phyloP scores from a whole-genome alignment of 2,329 filamentous ascomycete genomes.

The Calonectria ilicicola region DNA sequence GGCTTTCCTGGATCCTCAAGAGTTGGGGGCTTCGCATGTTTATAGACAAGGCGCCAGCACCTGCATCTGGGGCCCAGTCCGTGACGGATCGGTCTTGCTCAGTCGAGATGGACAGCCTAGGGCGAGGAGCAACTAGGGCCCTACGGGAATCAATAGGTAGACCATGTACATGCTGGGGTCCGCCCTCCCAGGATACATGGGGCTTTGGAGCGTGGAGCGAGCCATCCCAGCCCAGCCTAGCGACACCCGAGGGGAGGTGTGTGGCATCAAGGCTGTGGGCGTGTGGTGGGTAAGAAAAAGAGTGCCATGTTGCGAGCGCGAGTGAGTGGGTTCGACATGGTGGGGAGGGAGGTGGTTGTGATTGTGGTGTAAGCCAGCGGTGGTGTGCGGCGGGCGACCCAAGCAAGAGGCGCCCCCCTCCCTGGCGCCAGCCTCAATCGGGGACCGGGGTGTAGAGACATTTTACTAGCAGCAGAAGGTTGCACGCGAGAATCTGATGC shows the following conservation, averaged over 20 bases:
- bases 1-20: slow-evolving; percentile 32
- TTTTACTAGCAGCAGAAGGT: slow-evolving; percentile 26
- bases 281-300: slow-evolving; percentile 20
- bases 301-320: background rate
- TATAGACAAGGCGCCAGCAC: slow-evolving; percentile 44
- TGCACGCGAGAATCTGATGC: slow-evolving; percentile 32
- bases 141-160: slow-evolving; percentile 27
- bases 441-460: slow-evolving; percentile 28
- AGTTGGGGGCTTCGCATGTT: slow-evolving; percentile 41
- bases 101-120: slow-evolving; percentile 30
- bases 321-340: slow-evolving; percentile 6
- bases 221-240: slow-evolving; percentile 26
- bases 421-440: slow-evolving; percentile 30
- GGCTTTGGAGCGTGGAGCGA: slow-evolving; percentile 20
- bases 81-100: slow-evolving; percentile 40
- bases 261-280: slow-evolving; percentile 16
- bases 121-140: slow-evolving; percentile 31
- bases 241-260: slow-evolving; percentile 22
- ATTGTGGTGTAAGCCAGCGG: slow-evolving; percentile 1
- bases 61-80: slow-evolving; percentile 42
- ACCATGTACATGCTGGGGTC: slow-evolving; percentile 22
- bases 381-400: slow-evolving; percentile 16
- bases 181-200: slow-evolving; percentile 35
- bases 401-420: slow-evolving; percentile 17
- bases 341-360: background rate